Evolutionary conservation across 225 moss, liverwort and hornwort genomes (phyloP).

Genomic region (Marchantia polymorpha): DNA sequence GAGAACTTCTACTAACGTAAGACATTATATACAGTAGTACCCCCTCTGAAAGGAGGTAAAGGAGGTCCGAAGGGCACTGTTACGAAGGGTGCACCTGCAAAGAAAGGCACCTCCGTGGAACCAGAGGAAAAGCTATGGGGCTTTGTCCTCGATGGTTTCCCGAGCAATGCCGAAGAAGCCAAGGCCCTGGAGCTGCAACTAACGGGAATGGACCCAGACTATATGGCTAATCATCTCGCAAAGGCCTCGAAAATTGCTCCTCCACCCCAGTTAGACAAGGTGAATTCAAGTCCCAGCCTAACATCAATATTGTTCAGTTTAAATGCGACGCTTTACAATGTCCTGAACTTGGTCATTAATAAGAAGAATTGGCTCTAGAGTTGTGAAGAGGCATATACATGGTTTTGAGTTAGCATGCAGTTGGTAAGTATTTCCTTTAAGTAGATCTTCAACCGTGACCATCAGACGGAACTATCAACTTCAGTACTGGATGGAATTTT

Average conservation of each 20-base stretch:
- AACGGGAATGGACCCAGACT: conserved; percentile 63
- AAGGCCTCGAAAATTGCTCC: conserved; percentile 72
- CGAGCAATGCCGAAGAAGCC: conserved; percentile 55
- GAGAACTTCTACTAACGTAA: not conserved
- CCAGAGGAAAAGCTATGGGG: conserved; percentile 39
- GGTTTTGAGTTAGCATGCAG: not conserved
- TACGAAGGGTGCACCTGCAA: conserved; percentile 5
- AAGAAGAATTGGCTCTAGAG: not conserved
- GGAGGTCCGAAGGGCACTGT: conserved; percentile 24
- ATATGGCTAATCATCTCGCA: conserved; percentile 44
- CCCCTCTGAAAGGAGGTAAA: conserved; percentile 26
- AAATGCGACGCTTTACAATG: not conserved
- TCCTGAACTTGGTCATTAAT: not conserved
- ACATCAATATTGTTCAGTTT: not conserved
- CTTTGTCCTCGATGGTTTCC: conserved; percentile 84
- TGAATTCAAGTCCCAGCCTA: not conserved
- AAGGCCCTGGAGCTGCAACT: conserved; percentile 67
- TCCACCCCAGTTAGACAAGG: conserved; percentile 37
- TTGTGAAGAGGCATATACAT: not conserved
- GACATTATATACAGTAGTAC: conserved; percentile 15
- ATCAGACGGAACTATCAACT: conserved; percentile 30
- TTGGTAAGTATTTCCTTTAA: not conserved
- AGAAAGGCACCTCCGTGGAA: not conserved
- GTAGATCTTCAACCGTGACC: conserved; percentile 17
- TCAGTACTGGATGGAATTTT: conserved; percentile 74